Evolutionary conservation across 2,329 filamentous ascomycete genomes (phyloP), one percentile per base, ranked within the genome.

Genomic region (Aspergillus spinulosporus): DNA sequence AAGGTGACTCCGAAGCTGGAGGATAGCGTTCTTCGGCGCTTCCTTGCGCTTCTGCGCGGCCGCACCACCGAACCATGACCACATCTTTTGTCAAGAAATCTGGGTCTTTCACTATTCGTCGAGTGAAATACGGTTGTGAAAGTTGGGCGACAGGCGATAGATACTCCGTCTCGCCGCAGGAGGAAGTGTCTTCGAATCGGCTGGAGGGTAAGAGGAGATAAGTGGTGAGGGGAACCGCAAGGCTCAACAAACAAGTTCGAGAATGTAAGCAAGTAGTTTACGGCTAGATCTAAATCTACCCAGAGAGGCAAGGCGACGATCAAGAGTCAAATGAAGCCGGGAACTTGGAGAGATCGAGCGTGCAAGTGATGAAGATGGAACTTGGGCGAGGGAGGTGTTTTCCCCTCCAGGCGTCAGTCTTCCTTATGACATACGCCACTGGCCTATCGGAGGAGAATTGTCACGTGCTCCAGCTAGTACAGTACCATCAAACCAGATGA

Each of bases 11-110:
- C 94, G 86, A 70, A 99, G 80, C 59, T 84, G 85, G 56, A 99
- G 82, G 69, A 99, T 99, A 65, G 94, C 94, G 80, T 96, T 94
- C 84, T 99, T 99, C 56, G 94, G 91, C 59, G 86, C 88, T 78
- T 97, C 91, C 80, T 95, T 96, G 79, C 88, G 87, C 82, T 91
- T 90, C 78, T 92, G 87, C 66, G 87, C 87, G 68, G 85, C 84
- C 64, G 84, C 85, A 69, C 91, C 91, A 76, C 93, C 92, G 74
- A 97, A 96, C 91, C 92, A 97, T 78, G 88, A 86, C 88, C 89
- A 90, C 78, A 89, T 84, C 62, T 66, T 74, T 65, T 56, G 49
- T 44, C 56, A 57, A 47, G 36, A 15, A n/a, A 46, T 32, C 48
- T 7, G 21, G 21, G 21, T 21, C 21, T 8, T 37, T 42, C 12